Base-by-base conservation (phyloP, 2,329 filamentous ascomycete genomes). In the Amylocarpus encephaloides region DNA sequence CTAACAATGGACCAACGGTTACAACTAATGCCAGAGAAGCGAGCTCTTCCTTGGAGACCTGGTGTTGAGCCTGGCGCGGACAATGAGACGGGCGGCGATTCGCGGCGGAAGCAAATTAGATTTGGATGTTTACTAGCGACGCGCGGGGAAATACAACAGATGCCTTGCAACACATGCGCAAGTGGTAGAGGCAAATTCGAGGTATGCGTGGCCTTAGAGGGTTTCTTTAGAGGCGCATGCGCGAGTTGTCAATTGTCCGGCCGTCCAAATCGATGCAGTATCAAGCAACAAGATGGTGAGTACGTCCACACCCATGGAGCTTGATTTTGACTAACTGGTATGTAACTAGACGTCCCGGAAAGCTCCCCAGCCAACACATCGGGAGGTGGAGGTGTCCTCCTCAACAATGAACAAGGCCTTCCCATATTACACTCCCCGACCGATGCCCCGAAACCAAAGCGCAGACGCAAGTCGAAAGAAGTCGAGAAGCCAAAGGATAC, bases 211-310 rank as follows among this genome's bases (percentile, higher is more conserved):
- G 62, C 62, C 22, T 48, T 66, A 19, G 61, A 62, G n/a, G 62
- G 62, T 6, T 66, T 61, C 50, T 66, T 66, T 52, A 64, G 64
- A 47, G 64, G 64, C 32, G 64, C 63, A 46, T 66, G 64, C 46
- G 64, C 64, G 9, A 60, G 57, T 34, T 66, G 64, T 50, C 62
- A 66, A 49, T 51, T 65, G 13, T 64, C 62, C 43, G 64, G 64
- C 12, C 48, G 62, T 30, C 62, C 62, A 18, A 65, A 65, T 44
- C 53, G 62, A 12, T 66, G 64, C 43, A 63, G 57, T 41, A 66
- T 65, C 13, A 66, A 65, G 50, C 56, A 58, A 33, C 55, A 58
- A 46, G 62, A 66, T 50, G 62, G 64, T 63, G 49, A 50, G 61
- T 58, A 40, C 26, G 33, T 42, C 19, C 16, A 15, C 43, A 46